phyloP scores from a whole-genome alignment of 225 moss, liverwort and hornwort genomes.

The Bryoerythrophyllum caledonicum region DNA sequence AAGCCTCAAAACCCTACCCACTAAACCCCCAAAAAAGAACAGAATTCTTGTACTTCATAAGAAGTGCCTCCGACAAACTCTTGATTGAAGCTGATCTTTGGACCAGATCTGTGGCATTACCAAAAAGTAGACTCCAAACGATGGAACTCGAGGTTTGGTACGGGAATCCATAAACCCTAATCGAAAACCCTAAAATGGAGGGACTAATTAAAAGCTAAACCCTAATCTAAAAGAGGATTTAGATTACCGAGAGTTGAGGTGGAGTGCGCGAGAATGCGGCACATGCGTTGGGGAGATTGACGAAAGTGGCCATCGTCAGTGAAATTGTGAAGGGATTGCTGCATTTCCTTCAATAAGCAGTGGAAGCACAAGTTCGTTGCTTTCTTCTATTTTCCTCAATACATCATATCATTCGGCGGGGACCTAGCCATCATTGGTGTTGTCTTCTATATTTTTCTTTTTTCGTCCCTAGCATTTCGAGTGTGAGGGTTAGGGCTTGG shows the following conservation, averaged over 20 bases:
- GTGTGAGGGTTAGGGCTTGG: conserved; percentile 21
- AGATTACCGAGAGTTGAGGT: not conserved
- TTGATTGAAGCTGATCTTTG: not conserved
- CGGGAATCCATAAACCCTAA: too few relatives aligned
- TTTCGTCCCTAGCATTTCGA: not conserved
- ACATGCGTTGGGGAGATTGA: not conserved
- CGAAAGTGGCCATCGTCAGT: not conserved
- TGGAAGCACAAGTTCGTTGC: not conserved
- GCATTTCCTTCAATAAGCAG: not conserved
- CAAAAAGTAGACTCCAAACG: too few relatives aligned
- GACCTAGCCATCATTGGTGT: not conserved
- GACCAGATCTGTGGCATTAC: not conserved
- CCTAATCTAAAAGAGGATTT: not conserved
- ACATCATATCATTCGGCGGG: not conserved
- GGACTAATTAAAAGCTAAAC: not conserved
- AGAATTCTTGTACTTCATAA: not conserved
- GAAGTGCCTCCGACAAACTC: not conserved
- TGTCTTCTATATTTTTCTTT: not conserved
- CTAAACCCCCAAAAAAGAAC: not conserved
- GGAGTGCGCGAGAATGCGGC: not conserved
- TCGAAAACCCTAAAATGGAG: too few relatives aligned
- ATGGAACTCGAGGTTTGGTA: not conserved
- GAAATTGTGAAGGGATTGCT: not conserved
- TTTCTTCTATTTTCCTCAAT: too few relatives aligned
- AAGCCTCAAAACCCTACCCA: not conserved